These are phyloP conservation scores for Paramecium sonneborni DNA, from an alignment of 73 alveolate species.

Conservation along the genomic window DNA sequence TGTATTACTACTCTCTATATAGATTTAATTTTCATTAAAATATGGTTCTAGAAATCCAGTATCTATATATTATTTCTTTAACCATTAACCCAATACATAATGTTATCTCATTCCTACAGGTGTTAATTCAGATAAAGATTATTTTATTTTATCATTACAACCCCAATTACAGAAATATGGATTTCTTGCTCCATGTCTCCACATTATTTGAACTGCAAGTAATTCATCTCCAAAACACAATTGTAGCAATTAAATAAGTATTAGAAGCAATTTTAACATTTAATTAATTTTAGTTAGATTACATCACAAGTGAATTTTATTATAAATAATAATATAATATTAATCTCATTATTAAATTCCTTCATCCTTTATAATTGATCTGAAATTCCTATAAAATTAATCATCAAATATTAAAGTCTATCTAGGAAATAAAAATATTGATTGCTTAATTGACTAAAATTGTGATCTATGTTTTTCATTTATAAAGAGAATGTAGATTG, in stretches of 20 bases:
- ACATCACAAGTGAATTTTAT: background rate
- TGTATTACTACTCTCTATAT: slow-evolving; percentile 74
- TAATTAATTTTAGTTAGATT: no score
- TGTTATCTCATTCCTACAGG: slow-evolving; percentile 87
- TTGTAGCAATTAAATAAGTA: background rate
- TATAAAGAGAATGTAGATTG: background rate
- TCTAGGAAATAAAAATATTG: background rate
- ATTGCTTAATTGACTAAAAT: background rate
- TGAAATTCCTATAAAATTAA: background rate
- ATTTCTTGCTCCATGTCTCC: slow-evolving; percentile 65
- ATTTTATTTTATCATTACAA: slow-evolving; percentile 35
- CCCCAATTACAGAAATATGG: slow-evolving; percentile 52
- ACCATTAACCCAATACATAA: slow-evolving; percentile 79
- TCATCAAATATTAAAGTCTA: slow-evolving; percentile 5
- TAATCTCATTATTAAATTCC: background rate
- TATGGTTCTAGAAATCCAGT: slow-evolving; percentile 69
- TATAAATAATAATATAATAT: background rate
- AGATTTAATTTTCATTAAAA: slow-evolving; percentile 83
- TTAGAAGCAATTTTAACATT: background rate
- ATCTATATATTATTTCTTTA: slow-evolving; percentile 74
- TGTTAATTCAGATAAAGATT: slow-evolving; percentile 76
- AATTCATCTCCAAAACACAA: background rate
- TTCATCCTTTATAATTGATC: slow-evolving; percentile 10
- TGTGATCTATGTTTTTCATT: background rate
- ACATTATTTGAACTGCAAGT: background rate